phyloP scores from a whole-genome alignment of 2,329 filamentous ascomycete genomes.

The Pezicula radicicola region DNA sequence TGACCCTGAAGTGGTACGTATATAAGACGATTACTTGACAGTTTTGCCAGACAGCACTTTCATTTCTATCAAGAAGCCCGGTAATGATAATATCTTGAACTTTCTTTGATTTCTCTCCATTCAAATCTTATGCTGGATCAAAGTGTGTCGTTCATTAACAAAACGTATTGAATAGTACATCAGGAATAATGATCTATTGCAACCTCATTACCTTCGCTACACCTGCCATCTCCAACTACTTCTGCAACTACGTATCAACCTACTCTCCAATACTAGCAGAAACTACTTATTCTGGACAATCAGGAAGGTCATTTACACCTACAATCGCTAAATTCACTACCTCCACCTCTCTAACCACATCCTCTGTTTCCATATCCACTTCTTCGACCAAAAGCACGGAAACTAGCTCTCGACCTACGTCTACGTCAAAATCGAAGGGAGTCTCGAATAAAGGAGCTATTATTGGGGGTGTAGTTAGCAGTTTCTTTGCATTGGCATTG shows the following conservation, averaged over 20 bases:
- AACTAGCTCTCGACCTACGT: background rate
- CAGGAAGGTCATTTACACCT: constrained; percentile 3
- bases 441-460: constrained; percentile 3
- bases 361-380: background rate
- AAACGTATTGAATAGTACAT: constrained; percentile 8
- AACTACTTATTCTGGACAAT: constrained; percentile 8
- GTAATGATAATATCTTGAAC: too few relatives aligned
- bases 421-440: background rate
- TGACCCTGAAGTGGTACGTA: constrained; percentile 15
- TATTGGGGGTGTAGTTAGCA: constrained; percentile 13
- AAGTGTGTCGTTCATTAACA: too few relatives aligned
- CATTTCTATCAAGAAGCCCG: background rate
- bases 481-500: constrained; percentile 5
- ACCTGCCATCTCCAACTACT: constrained; percentile 11
- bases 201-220: constrained; percentile 12
- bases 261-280: constrained; percentile 2
- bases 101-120: too few relatives aligned
- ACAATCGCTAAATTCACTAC: constrained; percentile 6
- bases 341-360: background rate
- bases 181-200: constrained; percentile 17
- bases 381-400: background rate
- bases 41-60: background rate
- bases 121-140: too few relatives aligned
- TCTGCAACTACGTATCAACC: constrained; percentile 16
- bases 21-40: too few relatives aligned